These are phyloP conservation scores for Cladophialophora bantiana DNA, from an alignment of 2,329 filamentous ascomycete species.

Conservation along the genomic window DNA sequence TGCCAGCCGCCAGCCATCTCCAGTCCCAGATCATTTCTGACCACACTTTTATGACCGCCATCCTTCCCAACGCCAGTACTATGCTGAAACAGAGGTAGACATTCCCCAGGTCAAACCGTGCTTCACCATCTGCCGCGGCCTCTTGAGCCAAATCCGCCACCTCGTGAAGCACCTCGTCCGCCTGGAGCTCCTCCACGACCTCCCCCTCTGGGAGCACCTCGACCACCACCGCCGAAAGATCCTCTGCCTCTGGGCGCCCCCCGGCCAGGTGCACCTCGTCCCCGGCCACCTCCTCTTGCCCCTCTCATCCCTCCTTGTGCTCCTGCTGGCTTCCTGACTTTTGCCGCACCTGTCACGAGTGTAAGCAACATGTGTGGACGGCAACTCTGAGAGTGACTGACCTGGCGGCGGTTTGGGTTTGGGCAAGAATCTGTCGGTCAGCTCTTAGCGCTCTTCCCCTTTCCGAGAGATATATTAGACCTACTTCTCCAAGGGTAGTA, in stretches of 20 bases:
- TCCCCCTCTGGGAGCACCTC: constrained; percentile 39
- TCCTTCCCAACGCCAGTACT: constrained; percentile 51
- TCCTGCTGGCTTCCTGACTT: constrained; percentile 49
- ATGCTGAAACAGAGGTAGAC: constrained; percentile 48
- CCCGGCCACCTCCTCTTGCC: constrained; percentile 50
- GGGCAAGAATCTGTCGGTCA: constrained; percentile 73
- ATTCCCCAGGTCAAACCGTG: constrained; percentile 12
- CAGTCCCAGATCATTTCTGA: constrained; percentile 9
- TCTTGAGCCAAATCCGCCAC: constrained; percentile 26
- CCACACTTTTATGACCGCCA: constrained; percentile 28
- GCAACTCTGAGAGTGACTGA: constrained; percentile 38
- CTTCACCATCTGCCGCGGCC: constrained; percentile 32
- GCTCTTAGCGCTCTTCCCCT: constrained; percentile 34
- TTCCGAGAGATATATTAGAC: constrained; percentile 31
- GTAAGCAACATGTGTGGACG: constrained; percentile 21
- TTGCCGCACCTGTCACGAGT: constrained; percentile 58
- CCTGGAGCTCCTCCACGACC: constrained; percentile 45
- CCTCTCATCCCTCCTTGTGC: constrained; percentile 58
- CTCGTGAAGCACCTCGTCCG: constrained; percentile 35
- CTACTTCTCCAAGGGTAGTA: constrained; percentile 86
- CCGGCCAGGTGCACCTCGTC: constrained; percentile 47
- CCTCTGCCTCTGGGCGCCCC: constrained; percentile 44
- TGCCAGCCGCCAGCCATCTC: background rate
- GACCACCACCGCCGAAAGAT: constrained; percentile 43
- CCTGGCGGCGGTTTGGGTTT: constrained; percentile 79